These are phyloP conservation scores for Calonectria pteridis DNA, from an alignment of 2,329 filamentous ascomycete genomes.

Conservation along the genomic window DNA sequence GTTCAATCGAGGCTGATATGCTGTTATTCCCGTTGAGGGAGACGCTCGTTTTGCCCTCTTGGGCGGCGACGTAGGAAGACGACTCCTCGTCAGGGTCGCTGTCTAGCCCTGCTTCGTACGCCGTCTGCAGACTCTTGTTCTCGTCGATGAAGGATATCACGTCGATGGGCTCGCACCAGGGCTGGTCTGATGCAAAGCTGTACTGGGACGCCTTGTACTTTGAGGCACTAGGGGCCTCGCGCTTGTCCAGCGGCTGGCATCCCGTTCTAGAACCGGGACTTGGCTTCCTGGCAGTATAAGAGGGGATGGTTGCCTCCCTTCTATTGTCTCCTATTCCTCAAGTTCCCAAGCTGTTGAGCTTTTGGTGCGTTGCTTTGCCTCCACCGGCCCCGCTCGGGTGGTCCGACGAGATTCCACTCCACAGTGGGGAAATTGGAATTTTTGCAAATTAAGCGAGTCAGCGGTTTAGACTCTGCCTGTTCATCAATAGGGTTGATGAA, in stretches of 20 bases:
- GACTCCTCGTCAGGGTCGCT: background rate
- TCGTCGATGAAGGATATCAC: constrained; percentile 10
- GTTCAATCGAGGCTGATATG: background rate
- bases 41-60: background rate
- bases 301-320: background rate
- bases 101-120: background rate
- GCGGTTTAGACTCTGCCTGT: too few relatives aligned
- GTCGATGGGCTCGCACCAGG: background rate
- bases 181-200: constrained; percentile 6
- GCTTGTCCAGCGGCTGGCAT: background rate
- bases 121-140: background rate
- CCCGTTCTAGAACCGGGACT: background rate
- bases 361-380: too few relatives aligned
- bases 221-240: background rate
- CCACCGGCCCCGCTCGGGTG: background rate
- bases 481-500: too few relatives aligned
- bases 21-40: background rate
- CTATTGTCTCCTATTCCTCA: background rate
- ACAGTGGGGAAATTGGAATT: background rate
- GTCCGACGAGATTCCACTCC: background rate
- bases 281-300: background rate
- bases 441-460: background rate
- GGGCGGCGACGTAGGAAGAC: background rate
- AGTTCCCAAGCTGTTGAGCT: background rate
- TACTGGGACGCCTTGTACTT: constrained; percentile 4